Evolutionary conservation across 257 asterid species (phyloP), one percentile per base, ranked within the genome.

Genomic region (Osmanthus fragrans): DNA sequence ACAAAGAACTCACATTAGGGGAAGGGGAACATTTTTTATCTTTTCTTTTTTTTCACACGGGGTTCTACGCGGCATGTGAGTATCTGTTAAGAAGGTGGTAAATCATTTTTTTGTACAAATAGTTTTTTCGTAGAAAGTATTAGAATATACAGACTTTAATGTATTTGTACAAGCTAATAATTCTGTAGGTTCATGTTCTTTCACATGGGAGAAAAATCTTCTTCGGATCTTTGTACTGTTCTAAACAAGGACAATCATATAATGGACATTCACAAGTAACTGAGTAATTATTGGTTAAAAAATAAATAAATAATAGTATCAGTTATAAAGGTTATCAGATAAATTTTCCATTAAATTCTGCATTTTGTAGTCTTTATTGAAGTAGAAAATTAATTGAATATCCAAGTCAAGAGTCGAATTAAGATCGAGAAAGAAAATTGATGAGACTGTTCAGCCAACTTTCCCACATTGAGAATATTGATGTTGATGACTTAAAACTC

Each of bases 201-300:
- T 63, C 69, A 63, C 69, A 63, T 63, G 69, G 69, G 69, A 25
- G 69, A 63, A 25, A 63, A 63, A 63, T 63, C 69, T 25, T 63
- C 69, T 63, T 63, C 7, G 6, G 69, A 63, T 63, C 36, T 27
- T 63, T 63, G 2, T 27, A 63, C 69, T 63, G 69, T 63, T 63
- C 69, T 25, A 63, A 27, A 63, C 69, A 63, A 63, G 36, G 69
- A 63, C 69, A 63, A 27, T 63, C 69, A 23, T 21, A 60, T 23
- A 23, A 60, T 60, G 68, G 68, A 60, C 5, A 63, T 63, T 63
- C 69, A 63, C 69, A 63, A 27, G 16, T 60, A 63, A 63, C 34
- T 2, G 34, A 25, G 7, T 25, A 10, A 25, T 8, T 63, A 63
- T 10, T 27, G 33, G 8, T 11, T 2, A 42, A 23, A 63, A 63